Conservation (phyloP, 306 rosid species). For the Notholithocarpus densiflorus region DNA sequence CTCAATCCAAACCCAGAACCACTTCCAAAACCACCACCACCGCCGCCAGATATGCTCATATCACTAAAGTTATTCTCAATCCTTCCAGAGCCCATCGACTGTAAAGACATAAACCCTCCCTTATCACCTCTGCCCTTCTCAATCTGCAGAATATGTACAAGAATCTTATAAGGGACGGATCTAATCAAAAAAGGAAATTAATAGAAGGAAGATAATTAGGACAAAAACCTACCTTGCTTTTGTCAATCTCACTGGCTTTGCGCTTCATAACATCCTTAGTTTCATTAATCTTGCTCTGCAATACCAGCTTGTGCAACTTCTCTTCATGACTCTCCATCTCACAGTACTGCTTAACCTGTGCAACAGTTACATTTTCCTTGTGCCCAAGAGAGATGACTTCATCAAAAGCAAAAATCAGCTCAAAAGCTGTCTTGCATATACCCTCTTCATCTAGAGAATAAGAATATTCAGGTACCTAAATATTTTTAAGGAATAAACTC, state of each 20-base stretch:
- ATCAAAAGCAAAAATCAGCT: conserved; percentile 93
- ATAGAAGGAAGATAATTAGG: neutral
- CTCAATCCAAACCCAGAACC: conserved; percentile 77
- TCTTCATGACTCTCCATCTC: conserved; percentile 99
- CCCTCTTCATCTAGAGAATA: conserved; percentile 93
- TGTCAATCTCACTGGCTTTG: conserved; percentile 97
- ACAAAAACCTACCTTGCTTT: conserved; percentile 74
- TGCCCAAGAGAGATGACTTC: conserved; percentile 95
- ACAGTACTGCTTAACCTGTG: conserved; percentile 90
- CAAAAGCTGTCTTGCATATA: conserved; percentile 78
- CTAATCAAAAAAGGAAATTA: neutral
- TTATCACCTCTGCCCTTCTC: conserved; percentile 86
- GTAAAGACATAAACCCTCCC: conserved; percentile 77
- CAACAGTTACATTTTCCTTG: conserved; percentile 81
- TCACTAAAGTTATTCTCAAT: conserved; percentile 74
- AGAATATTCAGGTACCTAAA: conserved; percentile 90
- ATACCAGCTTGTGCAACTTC: conserved; percentile 88
- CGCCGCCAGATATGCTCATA: conserved; percentile 67
- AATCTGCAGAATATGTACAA: conserved; percentile 50
- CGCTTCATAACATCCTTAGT: conserved; percentile 97
- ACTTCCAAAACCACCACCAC: conserved; percentile 86
- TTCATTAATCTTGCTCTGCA: conserved; percentile 93
- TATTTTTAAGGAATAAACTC: conserved; percentile 46
- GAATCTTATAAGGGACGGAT: neutral
- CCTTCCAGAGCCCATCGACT: conserved; percentile 93